Base-by-base conservation (phyloP, 2,329 filamentous ascomycete genomes). In the Hyphodiscus sp. region DNA sequence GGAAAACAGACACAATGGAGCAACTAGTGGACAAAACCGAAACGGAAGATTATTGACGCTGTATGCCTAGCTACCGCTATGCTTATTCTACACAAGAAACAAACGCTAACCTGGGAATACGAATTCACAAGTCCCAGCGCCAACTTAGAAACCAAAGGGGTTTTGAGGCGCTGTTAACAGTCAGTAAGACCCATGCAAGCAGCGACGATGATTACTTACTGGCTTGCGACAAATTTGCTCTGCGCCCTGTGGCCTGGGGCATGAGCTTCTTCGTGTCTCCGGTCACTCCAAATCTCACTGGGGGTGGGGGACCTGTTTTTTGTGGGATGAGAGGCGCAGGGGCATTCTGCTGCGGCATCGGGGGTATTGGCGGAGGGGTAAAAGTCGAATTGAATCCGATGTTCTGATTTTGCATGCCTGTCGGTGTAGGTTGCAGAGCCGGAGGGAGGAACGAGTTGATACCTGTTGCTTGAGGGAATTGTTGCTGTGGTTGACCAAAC, bases 181-280 rank as follows among this genome's bases (percentile, higher is more conserved):
- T 62, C 53, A 60, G 60, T 49, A 58, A 20, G 45, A 30, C 38
- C 54, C 43, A 44, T 46, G 38, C 43, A 26, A n/a, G 53, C 11
- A 30, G 41, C 20, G 23, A 38, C 41, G 46, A 45, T 47, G 54
- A 45, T 30, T 54, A 91, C 92, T 87, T 85, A 97, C 92, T 99
- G 67, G 94, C 94, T 82, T 95, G 89, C 50, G 88, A 80, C 62
- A 99, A 78, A 70, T 97, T 96, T 53, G 94, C 94, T 75, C 88
- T 84, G 64, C 87, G 78, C 59, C 94, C 94, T 7, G 94, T 99
- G 26, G 90, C 80, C 74, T 97, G 94, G 29, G 91, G 84, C 56
- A 81, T 78, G 63, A 97, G 73, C 70, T 88, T 94, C 72, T 91
- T 90, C 29, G 83, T 75, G 47, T 84, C 82, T 26, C 77, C 75